Evolutionary conservation across 1,284 basidiomycete genomes (phyloP).

Genomic region (Cutaneotrichosporon spelunceum): DNA sequence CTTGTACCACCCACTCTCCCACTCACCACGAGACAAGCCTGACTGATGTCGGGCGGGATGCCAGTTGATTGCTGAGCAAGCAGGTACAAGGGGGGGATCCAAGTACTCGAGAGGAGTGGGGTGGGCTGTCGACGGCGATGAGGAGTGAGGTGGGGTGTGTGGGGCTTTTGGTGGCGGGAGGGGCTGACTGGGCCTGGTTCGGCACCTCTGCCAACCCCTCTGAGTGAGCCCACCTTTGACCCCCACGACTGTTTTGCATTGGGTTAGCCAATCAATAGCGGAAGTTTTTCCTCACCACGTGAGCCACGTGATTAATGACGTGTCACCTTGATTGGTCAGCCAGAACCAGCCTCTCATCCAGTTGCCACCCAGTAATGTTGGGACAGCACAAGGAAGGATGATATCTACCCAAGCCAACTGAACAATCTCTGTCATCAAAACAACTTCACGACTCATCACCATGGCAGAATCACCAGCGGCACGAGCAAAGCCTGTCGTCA

Average conservation of each 20-base stretch:
- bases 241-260: not conserved
- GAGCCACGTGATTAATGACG: not conserved
- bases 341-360: not conserved
- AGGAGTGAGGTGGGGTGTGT: not conserved
- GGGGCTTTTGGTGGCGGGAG: not conserved
- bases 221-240: not conserved
- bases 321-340: not conserved
- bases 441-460: constrained; percentile 3
- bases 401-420: not conserved
- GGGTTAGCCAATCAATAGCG: not conserved
- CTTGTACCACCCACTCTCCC: not conserved
- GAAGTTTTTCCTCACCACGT: not conserved
- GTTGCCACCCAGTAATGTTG: constrained; percentile 2
- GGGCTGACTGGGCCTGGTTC: not conserved
- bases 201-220: not conserved
- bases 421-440: not conserved
- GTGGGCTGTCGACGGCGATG: not conserved
- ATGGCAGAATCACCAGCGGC: constrained; percentile 28
- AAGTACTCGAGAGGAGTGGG: not conserved
- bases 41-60: not conserved
- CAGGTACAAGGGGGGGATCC: not conserved
- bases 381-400: not conserved
- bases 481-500: constrained; percentile 58
- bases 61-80: not conserved
- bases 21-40: not conserved